phyloP scores from a whole-genome alignment of 2,329 filamentous ascomycete genomes.

The Calonectria honghensis region DNA sequence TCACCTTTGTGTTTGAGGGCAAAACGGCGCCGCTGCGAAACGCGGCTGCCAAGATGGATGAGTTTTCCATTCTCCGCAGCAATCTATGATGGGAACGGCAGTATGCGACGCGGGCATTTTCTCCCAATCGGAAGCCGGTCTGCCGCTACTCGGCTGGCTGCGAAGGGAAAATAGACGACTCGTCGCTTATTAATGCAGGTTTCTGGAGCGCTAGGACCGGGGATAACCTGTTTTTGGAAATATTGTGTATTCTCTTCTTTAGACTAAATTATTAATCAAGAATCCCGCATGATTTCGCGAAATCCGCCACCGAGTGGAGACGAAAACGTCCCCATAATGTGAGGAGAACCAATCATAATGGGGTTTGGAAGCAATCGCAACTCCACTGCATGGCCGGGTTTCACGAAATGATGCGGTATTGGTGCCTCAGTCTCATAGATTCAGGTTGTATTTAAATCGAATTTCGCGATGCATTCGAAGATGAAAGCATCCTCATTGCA shows the following conservation, averaged over 20 bases:
- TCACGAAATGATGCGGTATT: background rate
- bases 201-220: background rate
- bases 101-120: background rate
- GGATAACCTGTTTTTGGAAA: background rate
- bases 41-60: conserved; percentile 31
- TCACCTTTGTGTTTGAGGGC: conserved; percentile 45
- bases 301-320: no score
- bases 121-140: conserved; percentile 6
- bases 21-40: conserved; percentile 33
- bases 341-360: no score
- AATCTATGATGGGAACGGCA: conserved; percentile 28
- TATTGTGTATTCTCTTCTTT: background rate
- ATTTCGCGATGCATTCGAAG: conserved; percentile 1
- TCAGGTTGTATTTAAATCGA: conserved; percentile 16
- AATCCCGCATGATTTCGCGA: background rate
- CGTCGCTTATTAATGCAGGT: conserved; percentile 20
- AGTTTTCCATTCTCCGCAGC: conserved; percentile 47
- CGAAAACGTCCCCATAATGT: no score
- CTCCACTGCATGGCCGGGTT: no score
- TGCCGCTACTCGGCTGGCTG: background rate
- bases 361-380: no score
- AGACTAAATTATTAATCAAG: conserved; percentile 19
- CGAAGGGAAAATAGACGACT: background rate
- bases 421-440: conserved; percentile 36
- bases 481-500: conserved; percentile 3